Base-by-base conservation (phyloP, 306 rosid genomes). In the Vigna hirtella region DNA sequence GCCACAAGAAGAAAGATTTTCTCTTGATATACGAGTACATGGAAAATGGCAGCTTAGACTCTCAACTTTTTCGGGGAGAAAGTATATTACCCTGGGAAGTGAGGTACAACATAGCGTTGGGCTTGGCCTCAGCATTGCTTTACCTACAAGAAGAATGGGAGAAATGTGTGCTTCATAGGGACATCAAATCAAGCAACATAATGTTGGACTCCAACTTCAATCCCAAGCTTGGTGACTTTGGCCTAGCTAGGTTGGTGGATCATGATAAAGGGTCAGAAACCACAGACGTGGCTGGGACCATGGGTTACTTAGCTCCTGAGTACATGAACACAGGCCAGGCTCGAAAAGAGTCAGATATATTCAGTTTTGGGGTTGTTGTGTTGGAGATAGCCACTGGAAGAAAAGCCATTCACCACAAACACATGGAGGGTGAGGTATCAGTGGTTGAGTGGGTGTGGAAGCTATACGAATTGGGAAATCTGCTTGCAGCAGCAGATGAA, bases 151-250 rank as follows among this genome's bases (percentile, higher is more conserved):
- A 83, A 72, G 87, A 67, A 68, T 87, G 84, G 69, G 84, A 75
- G 15, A 70, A 78, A 5, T 87, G 90, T 79, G 90, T 87, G 43
- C 43, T 87, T 6, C 88, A 87, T 2, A 78, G 85, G 57, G 90
- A 87, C 79, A 84, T 84, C 6, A 87, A 87, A 43, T 71, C 87
- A 30, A 86, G 90, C 72, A 86, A 86, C 84, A 67, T 86, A n/a
- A 81, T 86, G 90, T 62, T 87, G 83, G 90, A 87, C 34, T 71
- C 86, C 5, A 40, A 61, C 17, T 81, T 84, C 82, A 75, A 79
- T 49, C 78, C 78, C 10, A 45, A 45, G 50, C 50, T 45, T 45
- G 50, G 50, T 2, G 50, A 87, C 67, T 87, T 87, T 40, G 90
- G 88, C 20, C 56, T 87, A 20, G 90, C 90, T 16, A 81, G 88